phyloP scores from a whole-genome alignment of 2,329 filamentous ascomycete genomes.

The Pestalotiopsis sp. region DNA sequence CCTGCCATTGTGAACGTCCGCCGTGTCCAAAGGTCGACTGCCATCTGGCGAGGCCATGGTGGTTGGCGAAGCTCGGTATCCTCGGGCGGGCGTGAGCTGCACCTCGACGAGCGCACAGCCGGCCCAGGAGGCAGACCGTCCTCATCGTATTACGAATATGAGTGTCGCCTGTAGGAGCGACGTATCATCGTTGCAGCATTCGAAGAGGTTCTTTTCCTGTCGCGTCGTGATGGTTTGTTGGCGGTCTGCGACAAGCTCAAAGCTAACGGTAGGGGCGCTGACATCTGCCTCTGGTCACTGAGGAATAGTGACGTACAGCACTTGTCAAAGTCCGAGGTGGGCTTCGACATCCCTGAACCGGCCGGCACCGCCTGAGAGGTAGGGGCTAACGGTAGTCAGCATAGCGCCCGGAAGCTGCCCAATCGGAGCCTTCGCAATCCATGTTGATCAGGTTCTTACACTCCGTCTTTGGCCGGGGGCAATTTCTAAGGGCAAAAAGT shows the following conservation, averaged over 20 bases:
- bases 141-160: constrained; percentile 42
- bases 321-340: not conserved
- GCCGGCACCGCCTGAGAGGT: not conserved
- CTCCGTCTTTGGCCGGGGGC: constrained; percentile 3
- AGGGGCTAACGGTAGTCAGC: not conserved
- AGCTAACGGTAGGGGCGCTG: not conserved
- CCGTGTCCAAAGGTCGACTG: constrained; percentile 20
- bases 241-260: not conserved
- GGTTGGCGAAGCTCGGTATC: constrained; percentile 11
- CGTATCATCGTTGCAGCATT: constrained; percentile 13
- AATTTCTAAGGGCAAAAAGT: constrained; percentile 10
- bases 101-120: constrained; percentile 39
- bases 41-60: constrained; percentile 12
- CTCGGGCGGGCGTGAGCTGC: constrained; percentile 5
- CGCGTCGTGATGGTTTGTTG: not conserved
- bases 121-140: constrained; percentile 41
- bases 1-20: constrained; percentile 9
- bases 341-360: not conserved
- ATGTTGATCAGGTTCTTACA: not conserved
- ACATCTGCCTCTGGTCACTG: not conserved
- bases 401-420: not conserved
- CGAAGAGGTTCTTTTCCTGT: not conserved
- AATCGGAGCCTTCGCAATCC: not conserved
- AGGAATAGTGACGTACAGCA: constrained; percentile 11
- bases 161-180: not conserved